Evolutionary conservation across 257 asterid species (phyloP), one percentile per base, ranked within the genome.

Genomic region (Scutellaria minor): DNA sequence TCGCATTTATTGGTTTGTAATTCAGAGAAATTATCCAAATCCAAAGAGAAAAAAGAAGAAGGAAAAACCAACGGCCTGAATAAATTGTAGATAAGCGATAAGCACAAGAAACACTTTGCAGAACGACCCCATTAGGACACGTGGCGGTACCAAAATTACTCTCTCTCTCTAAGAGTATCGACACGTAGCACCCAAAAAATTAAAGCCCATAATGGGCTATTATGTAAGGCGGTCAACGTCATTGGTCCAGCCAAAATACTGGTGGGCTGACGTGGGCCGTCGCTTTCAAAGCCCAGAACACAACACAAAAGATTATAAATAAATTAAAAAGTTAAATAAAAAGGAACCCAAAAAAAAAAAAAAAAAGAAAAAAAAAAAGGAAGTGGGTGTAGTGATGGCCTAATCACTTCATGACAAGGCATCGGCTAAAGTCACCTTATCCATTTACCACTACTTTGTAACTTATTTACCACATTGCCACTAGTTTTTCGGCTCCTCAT

Each of bases 261-360:
- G 69, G 75, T 78, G 85, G 80, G 80, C 83, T 83, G 78, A 83
- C 84, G 85, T 78, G 85, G 88, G 82, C 81, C 83, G 77, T 80
- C 77, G 66, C 71, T 83, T 69, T 78, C 80, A 63, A 57, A 78
- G 78, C 85, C 86, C 86, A 65, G 9, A 65, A 64, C 63, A 54
- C 63, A 53, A 56, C 13, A 5, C 27, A 45, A 60, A 71, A 20
- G 51, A 60, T 5, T 20, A 35, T 11, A 22, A 42, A 42, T 24
- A 24, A 22, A 53, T 39, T 9, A 11, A 3, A 10, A 56, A 44
- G 66, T 24, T 24, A 24, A 24, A 24, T 24, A 24, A 24, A 24
- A 24, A 24, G 1, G 27, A 24, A 24, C 1, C 27, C 1, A 24
- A 24, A 24, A 24, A 24, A 18, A 18, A 18, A 24, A 24, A 24